These are phyloP conservation scores for Dioszegia hungarica DNA, from an alignment of 768 basidiomycete genomes.

Conservation along the genomic window DNA sequence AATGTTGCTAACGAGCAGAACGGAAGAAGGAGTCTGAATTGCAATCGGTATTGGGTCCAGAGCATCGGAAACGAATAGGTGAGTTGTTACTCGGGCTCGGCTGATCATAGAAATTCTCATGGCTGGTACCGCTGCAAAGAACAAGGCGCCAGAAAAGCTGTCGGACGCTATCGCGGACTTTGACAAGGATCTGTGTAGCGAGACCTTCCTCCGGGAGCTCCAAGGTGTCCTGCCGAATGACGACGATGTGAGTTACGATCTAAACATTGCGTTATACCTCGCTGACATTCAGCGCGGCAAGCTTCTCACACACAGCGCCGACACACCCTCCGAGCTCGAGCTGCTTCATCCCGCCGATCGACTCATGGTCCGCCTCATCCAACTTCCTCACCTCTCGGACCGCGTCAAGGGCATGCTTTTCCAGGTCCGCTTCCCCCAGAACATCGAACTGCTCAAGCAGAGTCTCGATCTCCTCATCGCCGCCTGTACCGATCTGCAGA, in stretches of 20 bases:
- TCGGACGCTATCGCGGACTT: constrained; percentile 75
- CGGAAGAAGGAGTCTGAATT: constrained; percentile 76
- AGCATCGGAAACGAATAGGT: constrained; percentile 93
- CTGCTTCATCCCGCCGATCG: constrained; percentile 90
- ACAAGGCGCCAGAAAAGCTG: constrained; percentile 71
- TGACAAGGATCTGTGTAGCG: constrained; percentile 78
- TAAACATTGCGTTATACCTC: neutral
- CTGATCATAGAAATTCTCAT: constrained; percentile 73
- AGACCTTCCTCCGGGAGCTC: constrained; percentile 82
- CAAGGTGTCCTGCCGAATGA: constrained; percentile 83
- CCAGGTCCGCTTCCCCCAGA: constrained; percentile 79
- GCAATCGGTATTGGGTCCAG: constrained; percentile 81
- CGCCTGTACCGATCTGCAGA: constrained; percentile 71
- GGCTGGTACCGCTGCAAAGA: constrained; percentile 65
- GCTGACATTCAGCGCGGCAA: constrained; percentile 22
- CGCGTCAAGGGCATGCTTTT: constrained; percentile 96
- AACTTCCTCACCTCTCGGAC: constrained; percentile 79
- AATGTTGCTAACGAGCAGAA: constrained; percentile 54
- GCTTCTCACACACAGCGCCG: constrained; percentile 59
- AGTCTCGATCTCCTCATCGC: constrained; percentile 74
- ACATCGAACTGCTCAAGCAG: constrained; percentile 73
- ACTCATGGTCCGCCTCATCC: constrained; percentile 93
- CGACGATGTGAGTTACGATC: constrained; percentile 74
- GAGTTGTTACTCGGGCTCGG: constrained; percentile 45
- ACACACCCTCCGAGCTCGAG: constrained; percentile 74